phyloP scores from a whole-genome alignment of 2,329 filamentous ascomycete species.

The Calonectria leucothoes region DNA sequence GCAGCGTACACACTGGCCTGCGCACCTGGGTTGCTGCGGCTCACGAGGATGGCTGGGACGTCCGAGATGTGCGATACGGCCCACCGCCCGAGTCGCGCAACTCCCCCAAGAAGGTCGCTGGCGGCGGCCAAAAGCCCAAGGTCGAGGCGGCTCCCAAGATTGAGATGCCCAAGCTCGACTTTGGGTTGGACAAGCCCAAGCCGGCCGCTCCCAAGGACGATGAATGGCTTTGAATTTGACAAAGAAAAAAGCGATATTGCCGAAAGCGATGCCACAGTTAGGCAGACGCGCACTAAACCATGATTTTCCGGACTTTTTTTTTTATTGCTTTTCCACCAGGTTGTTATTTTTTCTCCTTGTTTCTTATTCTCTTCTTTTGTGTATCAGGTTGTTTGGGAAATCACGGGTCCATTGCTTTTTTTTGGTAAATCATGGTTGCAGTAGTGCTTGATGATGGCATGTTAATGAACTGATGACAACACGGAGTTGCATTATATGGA shows the following conservation, averaged over 20 bases:
- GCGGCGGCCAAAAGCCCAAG: slow-evolving; percentile 58
- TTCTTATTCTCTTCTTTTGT: slow-evolving; percentile 34
- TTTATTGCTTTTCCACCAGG: slow-evolving; percentile 12
- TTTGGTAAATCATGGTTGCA: slow-evolving; percentile 42
- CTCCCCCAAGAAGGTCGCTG: slow-evolving; percentile 45
- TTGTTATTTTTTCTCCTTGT: slow-evolving; percentile 32
- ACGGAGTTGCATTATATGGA: slow-evolving; percentile 35
- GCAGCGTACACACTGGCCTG: slow-evolving; percentile 87
- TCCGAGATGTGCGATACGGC: slow-evolving; percentile 82
- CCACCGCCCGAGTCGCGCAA: slow-evolving; percentile 54
- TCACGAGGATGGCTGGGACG: slow-evolving; percentile 88
- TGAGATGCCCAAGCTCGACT: slow-evolving; percentile 69
- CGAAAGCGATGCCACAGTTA: neutral
- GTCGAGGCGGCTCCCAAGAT: slow-evolving; percentile 69
- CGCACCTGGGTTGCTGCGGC: slow-evolving; percentile 92
- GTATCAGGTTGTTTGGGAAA: slow-evolving; percentile 35
- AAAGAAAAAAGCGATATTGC: slow-evolving; percentile 3
- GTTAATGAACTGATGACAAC: slow-evolving; percentile 54
- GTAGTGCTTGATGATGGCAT: slow-evolving; percentile 49
- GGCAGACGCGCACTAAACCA: slow-evolving; percentile 20
- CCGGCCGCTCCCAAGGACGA: slow-evolving; percentile 41
- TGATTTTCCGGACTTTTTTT: slow-evolving; percentile 20
- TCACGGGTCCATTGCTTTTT: slow-evolving; percentile 40
- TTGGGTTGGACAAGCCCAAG: slow-evolving; percentile 52
- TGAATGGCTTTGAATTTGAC: slow-evolving; percentile 41